Percentiles rank a stretch among this genome's conserved stretches.
These are phyloP conservation scores for Penicillium sclerotiorum DNA, from an alignment of 2,329 filamentous ascomycete species.

Conservation along the genomic window DNA sequence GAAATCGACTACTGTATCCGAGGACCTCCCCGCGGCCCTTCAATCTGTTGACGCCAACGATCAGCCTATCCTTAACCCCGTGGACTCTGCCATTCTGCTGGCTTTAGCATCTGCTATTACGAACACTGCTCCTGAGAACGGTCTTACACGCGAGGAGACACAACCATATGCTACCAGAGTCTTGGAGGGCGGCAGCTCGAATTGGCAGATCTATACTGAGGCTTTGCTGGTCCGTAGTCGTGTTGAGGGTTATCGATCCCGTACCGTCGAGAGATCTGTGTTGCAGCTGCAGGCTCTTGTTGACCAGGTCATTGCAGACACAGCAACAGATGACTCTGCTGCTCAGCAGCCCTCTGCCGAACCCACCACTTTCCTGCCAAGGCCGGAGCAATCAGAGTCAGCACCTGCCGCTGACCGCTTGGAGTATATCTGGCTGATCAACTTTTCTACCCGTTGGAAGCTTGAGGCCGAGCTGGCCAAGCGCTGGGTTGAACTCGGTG, in stretches of 20 bases:
- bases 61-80: constrained; percentile 77
- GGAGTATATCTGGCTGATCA: constrained; percentile 79
- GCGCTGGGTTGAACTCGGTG: constrained; percentile 88
- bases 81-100: constrained; percentile 89
- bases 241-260: constrained; percentile 82
- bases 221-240: constrained; percentile 85
- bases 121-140: constrained; percentile 82
- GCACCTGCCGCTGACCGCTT: constrained; percentile 73
- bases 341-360: constrained; percentile 43
- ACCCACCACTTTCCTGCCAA: constrained; percentile 79
- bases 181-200: constrained; percentile 82
- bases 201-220: constrained; percentile 98
- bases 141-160: constrained; percentile 89
- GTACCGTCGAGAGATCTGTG: constrained; percentile 86
- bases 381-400: constrained; percentile 72
- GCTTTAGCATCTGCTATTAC: constrained; percentile 80
- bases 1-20: constrained; percentile 40
- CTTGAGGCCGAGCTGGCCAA: constrained; percentile 88
- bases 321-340: constrained; percentile 51
- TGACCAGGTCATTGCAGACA: constrained; percentile 92
- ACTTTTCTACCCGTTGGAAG: constrained; percentile 87
- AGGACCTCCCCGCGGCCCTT: constrained; percentile 64
- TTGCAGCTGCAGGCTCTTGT: constrained; percentile 93
- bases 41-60: constrained; percentile 70
- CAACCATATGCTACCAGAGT: constrained; percentile 88